Evolutionary conservation across 192 early-diverging fungal genomes (phyloP).

Genomic region (Linnemannia hyalina): DNA sequence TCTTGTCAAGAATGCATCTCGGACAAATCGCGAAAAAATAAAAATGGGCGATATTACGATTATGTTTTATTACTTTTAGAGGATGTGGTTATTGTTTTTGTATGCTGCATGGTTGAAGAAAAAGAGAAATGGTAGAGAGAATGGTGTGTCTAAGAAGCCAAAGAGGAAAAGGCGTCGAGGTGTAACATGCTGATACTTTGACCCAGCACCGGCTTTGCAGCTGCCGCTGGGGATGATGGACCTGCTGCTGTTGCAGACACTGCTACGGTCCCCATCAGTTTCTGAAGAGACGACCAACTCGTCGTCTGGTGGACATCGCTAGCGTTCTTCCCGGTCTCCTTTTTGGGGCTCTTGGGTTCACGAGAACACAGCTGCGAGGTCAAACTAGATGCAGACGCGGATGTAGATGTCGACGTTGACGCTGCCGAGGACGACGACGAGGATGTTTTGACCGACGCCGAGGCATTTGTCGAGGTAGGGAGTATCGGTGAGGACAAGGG

Average conservation of each 20-base stretch:
- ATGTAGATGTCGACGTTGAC: not conserved
- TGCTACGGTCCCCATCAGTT: constrained; percentile 25
- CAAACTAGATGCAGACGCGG: not conserved
- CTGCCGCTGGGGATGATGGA: not conserved
- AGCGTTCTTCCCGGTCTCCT: not conserved
- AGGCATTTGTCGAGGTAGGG: not conserved
- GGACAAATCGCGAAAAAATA: not conserved
- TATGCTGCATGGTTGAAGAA: not conserved
- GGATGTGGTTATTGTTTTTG: not conserved
- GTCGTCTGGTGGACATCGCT: not conserved
- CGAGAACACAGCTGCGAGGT: not conserved
- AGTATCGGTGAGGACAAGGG: constrained; percentile 8
- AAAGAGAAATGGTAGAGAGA: not conserved
- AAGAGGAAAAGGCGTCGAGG: constrained; percentile 5
- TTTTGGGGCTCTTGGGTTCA: not conserved
- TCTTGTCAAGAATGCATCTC: not conserved
- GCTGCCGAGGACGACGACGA: not conserved
- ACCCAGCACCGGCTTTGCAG: not conserved
- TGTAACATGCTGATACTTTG: constrained; percentile 10
- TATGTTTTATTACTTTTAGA: not conserved
- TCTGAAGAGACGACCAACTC: constrained; percentile 33
- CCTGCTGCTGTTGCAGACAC: not conserved
- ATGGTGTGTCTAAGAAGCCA: not conserved
- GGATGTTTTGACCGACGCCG: not conserved
- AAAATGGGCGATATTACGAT: not conserved